Evolutionary conservation across 2,329 filamentous ascomycete species (phyloP), one percentile per base, ranked within the genome.

Genomic region (Chaetoscypha palmicola): DNA sequence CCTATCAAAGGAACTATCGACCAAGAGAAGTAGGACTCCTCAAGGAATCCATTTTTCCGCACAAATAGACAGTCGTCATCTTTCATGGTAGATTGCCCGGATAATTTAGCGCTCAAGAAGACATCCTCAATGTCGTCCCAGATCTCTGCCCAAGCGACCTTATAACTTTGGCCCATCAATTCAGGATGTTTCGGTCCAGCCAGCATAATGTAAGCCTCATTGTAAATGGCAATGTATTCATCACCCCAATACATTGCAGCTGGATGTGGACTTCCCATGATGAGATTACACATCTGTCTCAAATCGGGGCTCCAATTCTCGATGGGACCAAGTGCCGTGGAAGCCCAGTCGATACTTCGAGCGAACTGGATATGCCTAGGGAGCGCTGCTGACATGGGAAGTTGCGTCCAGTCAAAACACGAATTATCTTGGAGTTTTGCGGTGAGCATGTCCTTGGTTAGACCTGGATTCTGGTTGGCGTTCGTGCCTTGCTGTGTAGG

Each of bases 1-100:
- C 85, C 86, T 1, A 91, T 76, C 49, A 91, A 71, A 0, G 86
- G 86, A 20, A 91, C 82, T 32, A 91, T 79, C 1, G 80, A 85
- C 85, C 85, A 91, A 10, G 82, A 86, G 60, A 91, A 91, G 59
- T 86, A 91, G 0, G 83, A 80, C 59, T 92, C 86, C 62, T 94
- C 85, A 1, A 87, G 64, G 49, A 76, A 87, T 1, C 79, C 77
- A 50, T 78, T 76, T 5, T 86, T 76, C 36, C 74, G 70, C 23
- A 92, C 73, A 56, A 89, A 88, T 1, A 91, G 68, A 45, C 78
- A 79, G 50, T 91, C 84, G 55, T 92, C 86, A 52, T 90, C 81
- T 62, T 89, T 91, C 83, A 90, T 86, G 0, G 81, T 88, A 1
- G 86, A 83, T 64, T 89, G 81, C 0, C 86, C 87, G 3, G 79